A percentile compares a stretch with the other conserved stretches of the same genome.
Evolutionary conservation across 179 eudicot species (phyloP).

Genomic region (Nepenthes alata): DNA sequence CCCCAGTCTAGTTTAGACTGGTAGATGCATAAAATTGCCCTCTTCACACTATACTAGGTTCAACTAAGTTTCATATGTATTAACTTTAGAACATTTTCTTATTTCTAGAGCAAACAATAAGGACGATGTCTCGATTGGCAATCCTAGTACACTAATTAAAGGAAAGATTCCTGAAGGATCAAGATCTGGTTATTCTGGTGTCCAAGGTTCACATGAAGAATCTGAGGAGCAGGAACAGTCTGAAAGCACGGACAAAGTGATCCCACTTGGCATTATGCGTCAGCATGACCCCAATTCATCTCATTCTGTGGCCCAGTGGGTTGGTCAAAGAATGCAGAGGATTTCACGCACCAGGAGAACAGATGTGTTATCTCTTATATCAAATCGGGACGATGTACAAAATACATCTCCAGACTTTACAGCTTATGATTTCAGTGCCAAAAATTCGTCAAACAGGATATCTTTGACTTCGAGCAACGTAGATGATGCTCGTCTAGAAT

Average conservation of each 20-base stretch:
- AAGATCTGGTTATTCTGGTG: conserved; percentile 41
- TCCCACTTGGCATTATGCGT: conserved; percentile 28
- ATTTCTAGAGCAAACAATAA: conserved; percentile 30
- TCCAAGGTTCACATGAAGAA: conserved; percentile 32
- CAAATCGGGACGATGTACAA: conserved; percentile 54
- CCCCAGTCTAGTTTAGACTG: too few relatives aligned
- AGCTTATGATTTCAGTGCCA: conserved; percentile 40
- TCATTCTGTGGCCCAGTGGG: conserved; percentile 67
- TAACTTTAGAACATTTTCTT: background rate
- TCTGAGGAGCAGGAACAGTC: conserved; percentile 61
- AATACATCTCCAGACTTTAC: conserved; percentile 35
- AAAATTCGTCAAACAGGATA: conserved; percentile 24
- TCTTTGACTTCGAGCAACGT: conserved; percentile 28
- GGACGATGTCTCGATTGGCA: conserved; percentile 26
- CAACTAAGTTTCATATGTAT: background rate
- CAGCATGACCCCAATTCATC: conserved; percentile 37
- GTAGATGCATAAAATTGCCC: background rate
- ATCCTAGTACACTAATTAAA: conserved; percentile 38
- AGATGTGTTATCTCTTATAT: conserved; percentile 52
- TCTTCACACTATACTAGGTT: too few relatives aligned
- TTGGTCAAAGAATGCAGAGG: conserved; percentile 78
- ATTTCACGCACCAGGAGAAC: conserved; percentile 73
- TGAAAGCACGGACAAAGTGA: conserved; percentile 28
- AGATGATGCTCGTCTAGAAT: conserved; percentile 20
- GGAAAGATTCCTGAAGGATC: conserved; percentile 58